These are phyloP conservation scores for Diddensiella santjacobensis DNA, from an alignment of 805 yeast species.

Conservation along the genomic window DNA sequence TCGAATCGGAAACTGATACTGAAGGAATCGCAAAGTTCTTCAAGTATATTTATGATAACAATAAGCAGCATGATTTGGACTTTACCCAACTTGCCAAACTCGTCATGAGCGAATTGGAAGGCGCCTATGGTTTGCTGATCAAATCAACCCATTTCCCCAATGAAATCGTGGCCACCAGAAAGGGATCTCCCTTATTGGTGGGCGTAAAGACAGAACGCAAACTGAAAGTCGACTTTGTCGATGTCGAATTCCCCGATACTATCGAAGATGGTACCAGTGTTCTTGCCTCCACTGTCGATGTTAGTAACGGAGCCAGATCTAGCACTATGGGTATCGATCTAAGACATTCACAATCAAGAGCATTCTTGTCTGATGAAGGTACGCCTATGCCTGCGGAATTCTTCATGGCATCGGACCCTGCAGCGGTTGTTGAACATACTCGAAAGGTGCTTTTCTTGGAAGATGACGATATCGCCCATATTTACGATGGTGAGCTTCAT, in stretches of 20 bases:
- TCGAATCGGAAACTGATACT: slow-evolving; percentile 93
- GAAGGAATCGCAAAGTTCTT: slow-evolving; percentile 96
- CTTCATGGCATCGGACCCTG: slow-evolving; percentile 93
- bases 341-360: slow-evolving; percentile 92
- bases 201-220: slow-evolving; percentile 97
- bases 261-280: slow-evolving; percentile 11
- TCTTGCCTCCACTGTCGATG: slow-evolving; percentile 5
- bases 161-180: slow-evolving; percentile 94
- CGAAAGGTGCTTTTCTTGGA: slow-evolving; percentile 94
- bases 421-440: slow-evolving; percentile 94
- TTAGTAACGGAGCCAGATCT: slow-evolving; percentile 7
- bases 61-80: slow-evolving; percentile 70
- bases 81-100: slow-evolving; percentile 90
- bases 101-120: slow-evolving; percentile 89
- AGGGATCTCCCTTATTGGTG: slow-evolving; percentile 94
- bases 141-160: slow-evolving; percentile 91
- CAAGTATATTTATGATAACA: slow-evolving; percentile 84
- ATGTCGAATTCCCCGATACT: slow-evolving; percentile 87
- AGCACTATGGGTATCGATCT: too few relatives aligned
- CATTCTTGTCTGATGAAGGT: slow-evolving; percentile 92
- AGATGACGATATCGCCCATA: slow-evolving; percentile 98
- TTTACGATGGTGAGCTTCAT: slow-evolving; percentile 96
- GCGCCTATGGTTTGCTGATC: slow-evolving; percentile 94
- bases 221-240: slow-evolving; percentile 96
- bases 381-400: slow-evolving; percentile 92